These are phyloP conservation scores for Phycomyces blakesleeanus DNA, from an alignment of 192 early-diverging fungal genomes.

Conservation along the genomic window DNA sequence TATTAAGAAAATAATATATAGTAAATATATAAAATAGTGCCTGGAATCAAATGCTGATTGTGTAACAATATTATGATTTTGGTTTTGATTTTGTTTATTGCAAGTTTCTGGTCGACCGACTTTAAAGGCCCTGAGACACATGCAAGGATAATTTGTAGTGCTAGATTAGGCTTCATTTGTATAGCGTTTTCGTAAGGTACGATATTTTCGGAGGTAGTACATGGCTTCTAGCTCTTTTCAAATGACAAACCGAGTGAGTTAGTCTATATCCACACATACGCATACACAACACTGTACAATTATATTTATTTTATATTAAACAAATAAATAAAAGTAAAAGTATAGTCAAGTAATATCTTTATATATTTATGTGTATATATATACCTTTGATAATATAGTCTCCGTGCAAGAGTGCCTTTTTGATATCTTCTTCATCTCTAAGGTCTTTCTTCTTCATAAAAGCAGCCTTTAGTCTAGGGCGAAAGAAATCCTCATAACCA, in stretches of 20 bases:
- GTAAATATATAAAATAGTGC: too few relatives aligned
- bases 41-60: neutral
- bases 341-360: too few relatives aligned
- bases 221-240: slow-evolving; percentile 37
- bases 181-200: slow-evolving; percentile 33
- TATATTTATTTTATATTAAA: too few relatives aligned
- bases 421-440: slow-evolving; percentile 32
- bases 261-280: too few relatives aligned
- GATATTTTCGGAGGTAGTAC: slow-evolving; percentile 45
- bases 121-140: too few relatives aligned
- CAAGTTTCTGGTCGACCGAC: too few relatives aligned
- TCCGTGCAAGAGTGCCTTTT: slow-evolving; percentile 32
- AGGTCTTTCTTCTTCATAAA: slow-evolving; percentile 41
- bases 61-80: neutral
- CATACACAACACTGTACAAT: too few relatives aligned
- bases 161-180: slow-evolving; percentile 8
- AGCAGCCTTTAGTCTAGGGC: slow-evolving; percentile 38
- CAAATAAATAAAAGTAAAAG: too few relatives aligned
- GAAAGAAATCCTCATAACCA: slow-evolving; percentile 40
- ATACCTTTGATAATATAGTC: slow-evolving; percentile 45
- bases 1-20: too few relatives aligned
- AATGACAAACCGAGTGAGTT: too few relatives aligned
- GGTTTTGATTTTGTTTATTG: too few relatives aligned
- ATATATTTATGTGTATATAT: neutral
- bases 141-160: too few relatives aligned